Base-by-base conservation (phyloP, 345 rosid genomes). In the Dovyalis caffra region DNA sequence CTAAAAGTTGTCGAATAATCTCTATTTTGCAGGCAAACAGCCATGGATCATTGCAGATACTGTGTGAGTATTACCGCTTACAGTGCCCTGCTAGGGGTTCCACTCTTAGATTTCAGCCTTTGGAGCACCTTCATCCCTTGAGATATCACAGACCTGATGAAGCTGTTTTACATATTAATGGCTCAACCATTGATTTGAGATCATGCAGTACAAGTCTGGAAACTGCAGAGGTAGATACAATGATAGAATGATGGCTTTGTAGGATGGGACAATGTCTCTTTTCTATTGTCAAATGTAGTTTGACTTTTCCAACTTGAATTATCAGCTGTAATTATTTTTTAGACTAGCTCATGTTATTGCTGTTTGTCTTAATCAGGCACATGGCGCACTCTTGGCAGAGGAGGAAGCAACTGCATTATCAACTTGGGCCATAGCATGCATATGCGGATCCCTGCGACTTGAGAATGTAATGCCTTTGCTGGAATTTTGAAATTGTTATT, bases 401-500 rank as follows among this genome's bases (percentile, higher is more conserved):
- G 99, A 95, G 87, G 99, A 95, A 85, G 94, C 97, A 49, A 82
- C 83, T 71, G 89, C 97, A 62, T 72, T 95, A 64, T 95, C 99
- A 69, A 87, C 85, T 32, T 95, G 99, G 97, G 88, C 99, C 71
- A 85, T 95, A 72, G 94, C 99, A 70, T 87, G 91, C 69, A 82
- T 90, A 82, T 95, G 97, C 80, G 99, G 97, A 62, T 86, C 97
- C 75, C 80, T 95, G 76, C 88, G 97, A 47, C 97, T 95, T 77
- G 99, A 95, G 80, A 84, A 90, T 66, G 99, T 92, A 80, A 40
- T 85, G 82, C 71, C 64, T 73, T 33, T 53, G 37, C 28, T 26
- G 40, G n/a, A 16, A 1, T 69, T 68, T 72, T 63, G n/a, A 40
- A 45, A 63, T 71, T 68, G 67, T 16, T 68, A 37, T 37, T 31